Evolutionary conservation across 805 yeast species (phyloP).

Genomic region (Suhomyces sp.): DNA sequence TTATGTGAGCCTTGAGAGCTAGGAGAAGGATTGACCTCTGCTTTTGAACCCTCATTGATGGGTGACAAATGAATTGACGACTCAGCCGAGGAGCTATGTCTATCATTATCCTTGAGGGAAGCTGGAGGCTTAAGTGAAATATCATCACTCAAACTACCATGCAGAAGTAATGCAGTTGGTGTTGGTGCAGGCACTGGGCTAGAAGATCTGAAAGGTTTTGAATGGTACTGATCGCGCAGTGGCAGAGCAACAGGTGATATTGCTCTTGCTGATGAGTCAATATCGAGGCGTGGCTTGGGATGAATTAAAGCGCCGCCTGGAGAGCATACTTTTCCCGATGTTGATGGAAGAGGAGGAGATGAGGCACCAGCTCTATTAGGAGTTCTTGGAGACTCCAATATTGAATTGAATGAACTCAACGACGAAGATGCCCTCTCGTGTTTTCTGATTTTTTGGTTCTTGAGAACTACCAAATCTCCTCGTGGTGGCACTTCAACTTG

Average conservation of each 20-base stretch:
- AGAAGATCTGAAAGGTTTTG: not conserved
- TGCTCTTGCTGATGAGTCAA: not conserved
- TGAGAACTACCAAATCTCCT: constrained; percentile 18
- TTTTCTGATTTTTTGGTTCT: constrained; percentile 14
- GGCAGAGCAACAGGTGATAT: not conserved
- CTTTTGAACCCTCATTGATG: constrained; percentile 5
- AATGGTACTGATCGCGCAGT: too few relatives aligned
- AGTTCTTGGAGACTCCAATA: constrained; percentile 6
- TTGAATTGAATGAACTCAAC: constrained; percentile 18
- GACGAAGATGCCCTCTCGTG: constrained; percentile 19
- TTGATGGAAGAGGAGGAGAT: constrained; percentile 1
- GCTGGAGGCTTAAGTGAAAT: constrained; percentile 4
- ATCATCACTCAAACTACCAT: not conserved
- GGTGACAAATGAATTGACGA: constrained; percentile 7
- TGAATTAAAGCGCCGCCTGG: not conserved
- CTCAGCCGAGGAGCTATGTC: constrained; percentile 2
- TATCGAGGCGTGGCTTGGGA: not conserved
- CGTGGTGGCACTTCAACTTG: constrained; percentile 25
- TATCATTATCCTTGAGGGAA: not conserved
- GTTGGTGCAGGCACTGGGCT: constrained; percentile 2
- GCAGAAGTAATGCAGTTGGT: constrained; percentile 4
- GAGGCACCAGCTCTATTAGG: constrained; percentile 1
- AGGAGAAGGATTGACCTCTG: not conserved
- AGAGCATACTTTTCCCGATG: too few relatives aligned
- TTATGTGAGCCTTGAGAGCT: not conserved